Conservation (phyloP, 257 asterid species). For the Euphrasia confusa region DNA sequence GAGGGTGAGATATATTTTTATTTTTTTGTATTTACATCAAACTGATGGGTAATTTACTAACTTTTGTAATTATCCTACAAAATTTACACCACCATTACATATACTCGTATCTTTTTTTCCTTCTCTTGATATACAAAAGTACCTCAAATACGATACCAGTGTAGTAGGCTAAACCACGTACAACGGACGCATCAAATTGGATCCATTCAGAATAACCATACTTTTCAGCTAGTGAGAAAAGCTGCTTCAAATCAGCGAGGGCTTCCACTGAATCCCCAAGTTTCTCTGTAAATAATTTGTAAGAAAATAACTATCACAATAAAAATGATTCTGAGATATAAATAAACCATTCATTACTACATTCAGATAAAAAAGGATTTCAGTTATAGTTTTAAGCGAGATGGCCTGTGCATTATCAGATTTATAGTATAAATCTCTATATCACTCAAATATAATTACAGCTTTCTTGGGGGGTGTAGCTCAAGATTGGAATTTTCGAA, state of each 20-base stretch:
- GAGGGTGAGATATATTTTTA: not conserved
- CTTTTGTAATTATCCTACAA: not conserved
- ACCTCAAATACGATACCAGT: conserved; percentile 98
- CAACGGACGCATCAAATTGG: conserved; percentile 96
- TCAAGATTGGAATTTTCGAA: not conserved
- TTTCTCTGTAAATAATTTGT: conserved; percentile 48
- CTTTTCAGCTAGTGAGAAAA: conserved; percentile 81
- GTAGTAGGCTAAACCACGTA: conserved; percentile 93
- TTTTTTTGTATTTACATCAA: not conserved
- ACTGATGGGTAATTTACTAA: not conserved
- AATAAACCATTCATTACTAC: not conserved
- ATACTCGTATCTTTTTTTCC: conserved; percentile 1
- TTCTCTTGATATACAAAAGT: conserved; percentile 3
- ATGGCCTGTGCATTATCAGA: too few species aligned
- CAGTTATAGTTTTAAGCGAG: too few species aligned
- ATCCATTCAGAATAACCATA: conserved; percentile 92
- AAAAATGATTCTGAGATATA: not conserved
- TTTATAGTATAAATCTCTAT: not conserved
- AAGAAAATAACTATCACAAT: conserved; percentile 11
- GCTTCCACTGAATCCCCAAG: conserved; percentile 79
- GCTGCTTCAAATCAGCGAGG: conserved; percentile 65
- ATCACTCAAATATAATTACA: not conserved
- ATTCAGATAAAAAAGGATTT: too few species aligned
- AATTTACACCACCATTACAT: conserved; percentile 1
- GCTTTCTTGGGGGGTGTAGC: not conserved